Evolutionary conservation across 139 green algal species (phyloP).

Genomic region (Coelastrella sp.): DNA sequence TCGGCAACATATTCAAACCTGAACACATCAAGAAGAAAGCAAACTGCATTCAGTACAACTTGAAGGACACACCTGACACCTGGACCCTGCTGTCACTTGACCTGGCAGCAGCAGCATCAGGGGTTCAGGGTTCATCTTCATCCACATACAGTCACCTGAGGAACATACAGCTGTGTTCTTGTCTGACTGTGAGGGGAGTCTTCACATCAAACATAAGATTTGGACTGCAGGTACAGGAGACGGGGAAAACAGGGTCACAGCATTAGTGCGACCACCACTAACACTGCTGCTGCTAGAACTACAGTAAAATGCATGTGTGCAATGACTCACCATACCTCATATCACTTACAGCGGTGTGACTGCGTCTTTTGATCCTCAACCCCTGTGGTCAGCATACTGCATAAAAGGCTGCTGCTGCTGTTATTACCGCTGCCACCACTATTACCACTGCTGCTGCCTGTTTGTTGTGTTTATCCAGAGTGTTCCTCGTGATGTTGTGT

Average conservation of each 20-base stretch:
- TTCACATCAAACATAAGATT: conserved; percentile 80
- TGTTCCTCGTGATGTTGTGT: not conserved
- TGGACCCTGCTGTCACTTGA: conserved; percentile 80
- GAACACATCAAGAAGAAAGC: conserved; percentile 48
- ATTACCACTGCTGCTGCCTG: not conserved
- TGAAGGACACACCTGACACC: conserved; percentile 48
- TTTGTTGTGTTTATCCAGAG: not conserved
- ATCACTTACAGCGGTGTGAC: not conserved
- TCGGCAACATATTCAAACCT: conserved; percentile 76
- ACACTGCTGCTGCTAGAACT: no score
- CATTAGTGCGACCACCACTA: no score
- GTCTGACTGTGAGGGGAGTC: conserved; percentile 71
- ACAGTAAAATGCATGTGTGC: no score
- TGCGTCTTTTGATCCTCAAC: not conserved
- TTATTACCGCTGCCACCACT: not conserved
- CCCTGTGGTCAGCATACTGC: not conserved
- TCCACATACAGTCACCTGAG: conserved; percentile 57
- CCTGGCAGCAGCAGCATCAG: conserved; percentile 43
- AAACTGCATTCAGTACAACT: conserved; percentile 60
- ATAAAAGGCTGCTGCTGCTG: not conserved
- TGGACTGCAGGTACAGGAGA: conserved; percentile 60
- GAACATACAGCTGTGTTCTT: conserved; percentile 76
- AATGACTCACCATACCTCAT: no score
- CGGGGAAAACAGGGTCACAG: no score
- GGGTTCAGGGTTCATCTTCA: not conserved